phyloP scores from a whole-genome alignment of 2,329 filamentous ascomycete genomes.

The Fusarium devonianum region DNA sequence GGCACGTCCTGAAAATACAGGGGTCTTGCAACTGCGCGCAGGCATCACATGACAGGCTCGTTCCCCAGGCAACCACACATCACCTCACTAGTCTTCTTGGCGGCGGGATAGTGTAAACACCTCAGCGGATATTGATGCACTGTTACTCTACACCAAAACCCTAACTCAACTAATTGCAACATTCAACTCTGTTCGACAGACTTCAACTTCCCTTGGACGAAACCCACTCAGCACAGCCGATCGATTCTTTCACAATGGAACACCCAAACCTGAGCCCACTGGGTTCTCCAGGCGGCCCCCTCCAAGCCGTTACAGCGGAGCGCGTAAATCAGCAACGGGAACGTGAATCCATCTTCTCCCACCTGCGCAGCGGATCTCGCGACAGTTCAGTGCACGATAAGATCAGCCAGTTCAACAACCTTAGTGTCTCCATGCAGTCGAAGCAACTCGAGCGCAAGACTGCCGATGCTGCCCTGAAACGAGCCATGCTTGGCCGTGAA shows the following conservation, averaged over 20 bases:
- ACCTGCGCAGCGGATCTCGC: conserved; percentile 51
- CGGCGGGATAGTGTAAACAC: conserved; percentile 40
- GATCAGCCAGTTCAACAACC: conserved; percentile 75
- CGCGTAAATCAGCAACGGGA: conserved; percentile 62
- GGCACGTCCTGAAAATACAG: neutral
- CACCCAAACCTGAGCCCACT: conserved; percentile 54
- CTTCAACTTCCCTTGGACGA: conserved; percentile 7
- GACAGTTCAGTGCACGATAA: conserved; percentile 71
- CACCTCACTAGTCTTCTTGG: conserved; percentile 17
- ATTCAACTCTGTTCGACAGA: conserved; percentile 18
- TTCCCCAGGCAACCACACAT: conserved; percentile 23
- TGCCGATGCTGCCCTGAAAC: conserved; percentile 70
- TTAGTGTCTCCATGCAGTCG: conserved; percentile 67
- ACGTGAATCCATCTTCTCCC: conserved; percentile 48
- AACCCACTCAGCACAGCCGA: conserved; percentile 1
- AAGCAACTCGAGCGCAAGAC: conserved; percentile 70
- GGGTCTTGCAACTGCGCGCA: neutral
- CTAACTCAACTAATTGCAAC: conserved; percentile 24
- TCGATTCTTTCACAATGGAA: conserved; percentile 29
- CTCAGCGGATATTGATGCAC: conserved; percentile 11
- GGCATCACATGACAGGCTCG: conserved; percentile 31
- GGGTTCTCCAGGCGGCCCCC: conserved; percentile 63
- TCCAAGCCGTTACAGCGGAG: conserved; percentile 69
- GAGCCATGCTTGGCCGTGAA: conserved; percentile 72
- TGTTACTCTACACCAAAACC: conserved; percentile 16